phyloP scores from a whole-genome alignment of 192 early-diverging fungal genomes.

The Coemansia sp. region DNA sequence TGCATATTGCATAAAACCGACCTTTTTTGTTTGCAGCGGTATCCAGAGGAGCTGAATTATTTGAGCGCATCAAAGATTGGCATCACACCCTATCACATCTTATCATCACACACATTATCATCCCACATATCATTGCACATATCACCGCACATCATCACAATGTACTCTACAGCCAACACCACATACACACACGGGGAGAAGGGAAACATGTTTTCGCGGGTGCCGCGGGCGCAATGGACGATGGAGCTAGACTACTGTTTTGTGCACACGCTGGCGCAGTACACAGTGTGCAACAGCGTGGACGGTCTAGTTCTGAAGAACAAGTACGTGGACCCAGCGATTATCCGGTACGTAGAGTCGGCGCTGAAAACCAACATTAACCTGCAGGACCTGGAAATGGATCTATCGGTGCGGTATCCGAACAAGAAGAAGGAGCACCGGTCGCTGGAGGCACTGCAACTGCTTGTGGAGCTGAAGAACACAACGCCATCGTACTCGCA shows the following conservation, averaged over 20 bases:
- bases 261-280: constrained; percentile 19
- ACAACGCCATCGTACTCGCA: constrained; percentile 19
- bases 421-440: constrained; percentile 32
- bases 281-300: constrained; percentile 23
- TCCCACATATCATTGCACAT: too few relatives aligned
- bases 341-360: constrained; percentile 20
- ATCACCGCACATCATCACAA: not conserved
- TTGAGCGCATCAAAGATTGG: too few relatives aligned
- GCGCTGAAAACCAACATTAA: constrained; percentile 6
- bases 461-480: constrained; percentile 20
- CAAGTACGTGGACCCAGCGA: constrained; percentile 21
- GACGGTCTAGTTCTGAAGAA: constrained; percentile 21
- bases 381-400: constrained; percentile 4
- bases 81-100: too few relatives aligned
- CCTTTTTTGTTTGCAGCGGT: too few relatives aligned
- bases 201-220: constrained; percentile 1
- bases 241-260: constrained; percentile 25
- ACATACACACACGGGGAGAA: not conserved
- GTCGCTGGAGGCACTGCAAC: constrained; percentile 20
- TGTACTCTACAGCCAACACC: not conserved
- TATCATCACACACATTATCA: too few relatives aligned
- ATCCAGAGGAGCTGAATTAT: too few relatives aligned
- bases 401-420: constrained; percentile 21
- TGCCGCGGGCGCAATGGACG: constrained; percentile 20
- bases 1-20: too few relatives aligned